Conservation (phyloP, 768 basidiomycete genomes). For the Leccinum subtestaceum region DNA sequence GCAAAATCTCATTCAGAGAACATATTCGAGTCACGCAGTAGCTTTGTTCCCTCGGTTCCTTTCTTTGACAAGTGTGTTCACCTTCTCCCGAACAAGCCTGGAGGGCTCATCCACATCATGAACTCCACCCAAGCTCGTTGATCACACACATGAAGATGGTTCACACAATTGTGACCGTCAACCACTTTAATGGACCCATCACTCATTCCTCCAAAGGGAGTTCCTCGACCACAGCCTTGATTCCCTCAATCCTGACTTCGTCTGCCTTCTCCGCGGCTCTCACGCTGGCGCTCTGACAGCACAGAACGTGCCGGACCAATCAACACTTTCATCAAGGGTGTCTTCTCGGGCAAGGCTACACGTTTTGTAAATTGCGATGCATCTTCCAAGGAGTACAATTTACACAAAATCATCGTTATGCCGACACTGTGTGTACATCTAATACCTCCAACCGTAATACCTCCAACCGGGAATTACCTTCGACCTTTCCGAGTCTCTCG, state of each 20-base stretch:
- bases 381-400: neutral
- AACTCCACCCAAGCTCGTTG: slow-evolving; percentile 85
- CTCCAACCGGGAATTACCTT: neutral
- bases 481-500: neutral
- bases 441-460: neutral
- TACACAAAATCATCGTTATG: neutral
- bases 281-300: slow-evolving; percentile 34
- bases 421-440: neutral
- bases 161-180: slow-evolving; percentile 89
- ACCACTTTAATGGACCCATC: slow-evolving; percentile 88
- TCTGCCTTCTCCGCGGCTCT: slow-evolving; percentile 78
- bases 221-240: slow-evolving; percentile 90
- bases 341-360: slow-evolving; percentile 81
- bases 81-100: slow-evolving; percentile 80
- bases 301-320: slow-evolving; percentile 73
- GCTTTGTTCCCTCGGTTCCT: slow-evolving; percentile 62
- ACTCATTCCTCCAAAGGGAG: slow-evolving; percentile 81
- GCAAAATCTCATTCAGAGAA: slow-evolving; percentile 76
- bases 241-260: slow-evolving; percentile 89
- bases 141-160: slow-evolving; percentile 83
- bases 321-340: slow-evolving; percentile 78
- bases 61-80: slow-evolving; percentile 93
- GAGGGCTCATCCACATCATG: slow-evolving; percentile 95
- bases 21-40: slow-evolving; percentile 76
- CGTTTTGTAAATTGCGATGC: neutral